These are phyloP conservation scores for Choanephora cucurbitarum DNA, from an alignment of 371 early-diverging fungal species.

Conservation along the genomic window DNA sequence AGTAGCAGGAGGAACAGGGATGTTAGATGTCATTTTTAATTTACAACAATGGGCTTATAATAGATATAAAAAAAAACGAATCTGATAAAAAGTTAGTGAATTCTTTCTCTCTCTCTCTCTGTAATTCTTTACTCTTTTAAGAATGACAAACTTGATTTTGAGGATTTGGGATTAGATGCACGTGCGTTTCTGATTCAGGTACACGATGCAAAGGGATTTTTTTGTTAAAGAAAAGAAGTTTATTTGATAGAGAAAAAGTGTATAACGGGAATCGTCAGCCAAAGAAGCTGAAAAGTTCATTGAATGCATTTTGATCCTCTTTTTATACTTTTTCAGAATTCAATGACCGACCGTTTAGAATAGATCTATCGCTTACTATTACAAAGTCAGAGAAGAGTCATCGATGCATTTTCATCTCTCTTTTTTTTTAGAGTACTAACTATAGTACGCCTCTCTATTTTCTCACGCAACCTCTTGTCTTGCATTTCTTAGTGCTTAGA, in stretches of 20 bases:
- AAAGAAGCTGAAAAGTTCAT: constrained; percentile 45
- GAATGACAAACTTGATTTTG: constrained; percentile 14
- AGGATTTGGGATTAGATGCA: constrained; percentile 2
- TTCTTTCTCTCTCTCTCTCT: too few species aligned
- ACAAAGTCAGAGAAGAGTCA: neutral
- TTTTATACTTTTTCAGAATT: constrained; percentile 25
- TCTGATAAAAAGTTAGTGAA: neutral
- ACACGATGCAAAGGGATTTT: neutral
- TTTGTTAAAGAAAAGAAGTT: constrained; percentile 6
- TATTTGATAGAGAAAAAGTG: constrained; percentile 29
- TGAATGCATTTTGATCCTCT: constrained; percentile 2
- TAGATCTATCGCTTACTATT: constrained; percentile 1
- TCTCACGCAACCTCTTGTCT: too few species aligned
- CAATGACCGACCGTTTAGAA: neutral
- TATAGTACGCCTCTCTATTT: too few species aligned
- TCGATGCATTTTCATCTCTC: neutral
- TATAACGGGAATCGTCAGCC: constrained; percentile 48
- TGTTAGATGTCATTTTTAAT: constrained; percentile 38
- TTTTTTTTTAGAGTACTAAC: neutral
- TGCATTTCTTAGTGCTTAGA: too few species aligned
- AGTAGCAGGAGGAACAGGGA: constrained; percentile 42
- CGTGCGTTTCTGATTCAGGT: neutral
- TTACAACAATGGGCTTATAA: neutral
- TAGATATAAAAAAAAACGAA: neutral
- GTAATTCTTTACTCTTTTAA: too few species aligned